phyloP scores from a whole-genome alignment of 2,329 filamentous ascomycete species.

The Apiospora saccharicola region DNA sequence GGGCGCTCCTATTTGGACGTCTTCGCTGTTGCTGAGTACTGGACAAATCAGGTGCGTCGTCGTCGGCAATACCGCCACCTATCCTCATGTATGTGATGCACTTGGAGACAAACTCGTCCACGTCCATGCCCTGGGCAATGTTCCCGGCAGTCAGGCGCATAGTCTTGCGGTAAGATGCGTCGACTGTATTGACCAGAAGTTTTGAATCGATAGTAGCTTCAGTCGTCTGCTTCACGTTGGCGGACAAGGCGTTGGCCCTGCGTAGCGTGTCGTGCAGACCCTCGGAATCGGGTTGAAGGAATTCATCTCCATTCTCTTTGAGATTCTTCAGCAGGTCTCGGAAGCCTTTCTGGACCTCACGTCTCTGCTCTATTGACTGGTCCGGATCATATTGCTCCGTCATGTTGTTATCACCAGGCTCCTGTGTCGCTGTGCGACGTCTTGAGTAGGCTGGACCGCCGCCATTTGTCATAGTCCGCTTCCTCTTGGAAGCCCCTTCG shows the following conservation, averaged over 20 bases:
- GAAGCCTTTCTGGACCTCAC: conserved; percentile 72
- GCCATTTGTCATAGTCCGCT: conserved; percentile 41
- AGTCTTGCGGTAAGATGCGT: conserved; percentile 81
- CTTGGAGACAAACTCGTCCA: conserved; percentile 91
- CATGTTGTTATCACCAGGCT: conserved; percentile 35
- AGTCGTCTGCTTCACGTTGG: conserved; percentile 81
- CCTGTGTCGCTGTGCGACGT: conserved; percentile 38
- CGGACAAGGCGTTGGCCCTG: conserved; percentile 70
- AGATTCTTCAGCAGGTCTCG: conserved; percentile 69
- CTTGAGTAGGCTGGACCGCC: conserved; percentile 37
- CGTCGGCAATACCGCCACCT: conserved; percentile 62
- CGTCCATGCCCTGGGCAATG: conserved; percentile 77
- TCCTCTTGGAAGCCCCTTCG: conserved; percentile 40
- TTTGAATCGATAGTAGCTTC: conserved; percentile 92
- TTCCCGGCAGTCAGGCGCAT: conserved; percentile 77
- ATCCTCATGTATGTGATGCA: conserved; percentile 87
- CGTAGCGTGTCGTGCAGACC: conserved; percentile 72
- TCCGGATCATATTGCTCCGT: conserved; percentile 75
- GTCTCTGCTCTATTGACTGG: conserved; percentile 77
- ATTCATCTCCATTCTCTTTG: conserved; percentile 75
- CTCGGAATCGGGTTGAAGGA: conserved; percentile 69
- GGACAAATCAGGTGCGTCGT: conserved; percentile 58
- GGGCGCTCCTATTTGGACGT: conserved; percentile 40
- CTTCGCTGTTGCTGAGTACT: conserved; percentile 57
- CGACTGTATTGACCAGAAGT: conserved; percentile 81